phyloP scores from a whole-genome alignment of 768 basidiomycete genomes.

The Auriculariales sp. region DNA sequence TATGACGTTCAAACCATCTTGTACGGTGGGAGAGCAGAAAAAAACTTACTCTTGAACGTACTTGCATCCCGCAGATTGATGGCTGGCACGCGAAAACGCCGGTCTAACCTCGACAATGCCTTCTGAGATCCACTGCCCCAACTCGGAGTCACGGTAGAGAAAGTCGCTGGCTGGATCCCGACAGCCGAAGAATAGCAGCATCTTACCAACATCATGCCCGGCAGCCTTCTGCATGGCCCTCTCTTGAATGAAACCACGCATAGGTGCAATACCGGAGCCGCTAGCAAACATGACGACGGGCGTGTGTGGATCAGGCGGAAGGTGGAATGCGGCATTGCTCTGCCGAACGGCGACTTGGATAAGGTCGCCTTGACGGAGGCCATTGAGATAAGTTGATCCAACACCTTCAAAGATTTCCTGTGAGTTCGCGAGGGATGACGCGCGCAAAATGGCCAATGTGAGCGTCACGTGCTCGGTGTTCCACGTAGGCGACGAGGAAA shows the following conservation, averaged over 20 bases:
- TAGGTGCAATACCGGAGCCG: conserved; percentile 33
- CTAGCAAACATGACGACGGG: conserved; percentile 32
- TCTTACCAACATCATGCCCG: conserved; percentile 25
- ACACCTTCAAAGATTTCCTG: conserved; percentile 27
- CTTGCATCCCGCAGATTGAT: conserved; percentile 19
- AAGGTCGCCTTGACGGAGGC: conserved; percentile 23
- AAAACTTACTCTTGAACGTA: conserved; percentile 25
- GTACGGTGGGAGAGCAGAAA: too few relatives aligned
- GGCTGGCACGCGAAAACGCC: conserved; percentile 21
- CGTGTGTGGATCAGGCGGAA: conserved; percentile 22
- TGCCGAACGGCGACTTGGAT: conserved; percentile 29
- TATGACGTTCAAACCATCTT: too few relatives aligned
- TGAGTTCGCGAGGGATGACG: conserved; percentile 20
- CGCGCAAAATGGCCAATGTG: conserved; percentile 28
- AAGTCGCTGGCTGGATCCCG: conserved; percentile 25
- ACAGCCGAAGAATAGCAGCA: conserved; percentile 35
- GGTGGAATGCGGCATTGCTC: conserved; percentile 28
- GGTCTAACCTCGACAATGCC: conserved; percentile 30
- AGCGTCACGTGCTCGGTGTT: conserved; percentile 26
- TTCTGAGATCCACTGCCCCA: conserved; percentile 25
- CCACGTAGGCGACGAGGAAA: conserved; percentile 33
- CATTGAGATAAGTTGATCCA: conserved; percentile 30
- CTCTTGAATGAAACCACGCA: conserved; percentile 38
- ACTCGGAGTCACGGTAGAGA: conserved; percentile 26
- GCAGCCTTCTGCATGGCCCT: conserved; percentile 30